phyloP scores from a whole-genome alignment of 768 basidiomycete species.

The Coprinopsis sp. region DNA sequence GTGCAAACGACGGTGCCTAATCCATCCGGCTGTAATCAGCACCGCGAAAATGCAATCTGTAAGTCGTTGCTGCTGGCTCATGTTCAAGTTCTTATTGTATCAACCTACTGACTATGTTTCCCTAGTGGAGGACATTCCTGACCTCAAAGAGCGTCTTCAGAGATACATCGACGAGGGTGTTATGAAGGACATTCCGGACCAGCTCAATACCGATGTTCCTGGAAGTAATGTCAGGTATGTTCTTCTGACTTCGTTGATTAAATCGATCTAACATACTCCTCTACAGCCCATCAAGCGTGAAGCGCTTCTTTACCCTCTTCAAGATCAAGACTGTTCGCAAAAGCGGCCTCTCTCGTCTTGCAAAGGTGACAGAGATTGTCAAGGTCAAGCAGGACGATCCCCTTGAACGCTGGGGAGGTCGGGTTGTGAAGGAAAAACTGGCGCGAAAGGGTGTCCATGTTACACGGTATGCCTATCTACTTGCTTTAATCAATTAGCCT shows the following conservation, averaged over 20 bases:
- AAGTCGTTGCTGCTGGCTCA: no score
- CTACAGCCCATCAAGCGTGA: constrained; percentile 6
- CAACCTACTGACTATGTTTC: no score
- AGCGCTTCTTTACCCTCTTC: constrained; percentile 6
- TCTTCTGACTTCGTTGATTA: neutral
- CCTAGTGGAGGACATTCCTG: constrained; percentile 7
- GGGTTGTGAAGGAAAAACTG: constrained; percentile 15
- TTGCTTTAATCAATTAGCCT: neutral
- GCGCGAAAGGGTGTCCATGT: constrained; percentile 11
- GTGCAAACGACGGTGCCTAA: no score
- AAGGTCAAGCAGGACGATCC: constrained; percentile 13
- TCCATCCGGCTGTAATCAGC: no score
- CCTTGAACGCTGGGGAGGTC: constrained; percentile 10
- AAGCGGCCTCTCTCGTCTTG: constrained; percentile 3
- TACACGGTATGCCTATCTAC: constrained; percentile 5
- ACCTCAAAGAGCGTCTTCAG: constrained; percentile 10
- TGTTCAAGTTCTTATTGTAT: no score
- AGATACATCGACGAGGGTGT: constrained; percentile 9
- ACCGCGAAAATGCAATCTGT: no score
- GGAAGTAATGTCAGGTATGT: neutral
- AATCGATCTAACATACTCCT: neutral
- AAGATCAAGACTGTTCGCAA: constrained; percentile 7
- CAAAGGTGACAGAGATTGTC: constrained; percentile 9
- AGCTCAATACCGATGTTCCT: neutral
- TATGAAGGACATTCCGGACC: constrained; percentile 2